A percentile compares a stretch with the other conserved stretches of the same genome.
Conservation (phyloP, 2,329 filamentous ascomycete genomes). For the Cladophialophora immunda region DNA sequence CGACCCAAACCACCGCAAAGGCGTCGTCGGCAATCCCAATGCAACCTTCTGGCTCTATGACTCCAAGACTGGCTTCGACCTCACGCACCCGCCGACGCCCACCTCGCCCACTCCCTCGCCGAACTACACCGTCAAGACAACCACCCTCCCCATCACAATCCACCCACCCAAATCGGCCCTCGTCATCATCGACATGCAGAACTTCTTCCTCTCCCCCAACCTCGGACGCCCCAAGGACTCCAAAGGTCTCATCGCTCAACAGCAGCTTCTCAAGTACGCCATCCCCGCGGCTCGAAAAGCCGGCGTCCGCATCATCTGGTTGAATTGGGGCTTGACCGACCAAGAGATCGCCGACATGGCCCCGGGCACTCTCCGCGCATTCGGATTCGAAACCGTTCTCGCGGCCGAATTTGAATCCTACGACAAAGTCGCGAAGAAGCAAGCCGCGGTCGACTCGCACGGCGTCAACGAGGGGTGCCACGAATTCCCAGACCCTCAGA, state of each 20-base stretch:
- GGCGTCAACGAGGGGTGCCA: slow-evolving; percentile 40
- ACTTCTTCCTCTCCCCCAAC: slow-evolving; percentile 59
- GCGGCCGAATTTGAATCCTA: slow-evolving; percentile 35
- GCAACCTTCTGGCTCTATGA: slow-evolving; percentile 56
- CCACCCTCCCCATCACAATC: slow-evolving; percentile 48
- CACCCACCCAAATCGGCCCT: slow-evolving; percentile 55
- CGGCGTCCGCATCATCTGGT: slow-evolving; percentile 62
- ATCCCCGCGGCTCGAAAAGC: slow-evolving; percentile 59
- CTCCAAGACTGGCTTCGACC: slow-evolving; percentile 54
- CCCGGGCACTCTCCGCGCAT: slow-evolving; percentile 58
- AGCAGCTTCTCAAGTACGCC: slow-evolving; percentile 53
- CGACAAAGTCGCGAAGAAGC: slow-evolving; percentile 26
- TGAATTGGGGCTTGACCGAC: slow-evolving; percentile 68
- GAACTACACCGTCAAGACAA: slow-evolving; percentile 40
- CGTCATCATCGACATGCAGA: slow-evolving; percentile 64
- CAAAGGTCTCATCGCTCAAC: slow-evolving; percentile 53
- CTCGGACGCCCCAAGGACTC: slow-evolving; percentile 54
- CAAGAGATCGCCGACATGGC: slow-evolving; percentile 61
- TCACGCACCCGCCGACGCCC: slow-evolving; percentile 52
- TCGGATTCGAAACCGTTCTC: slow-evolving; percentile 53
- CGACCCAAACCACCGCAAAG: slow-evolving; percentile 43
- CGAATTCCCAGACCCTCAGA: slow-evolving; percentile 27
- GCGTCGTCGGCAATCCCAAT: slow-evolving; percentile 53
- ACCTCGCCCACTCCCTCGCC: slow-evolving; percentile 35
- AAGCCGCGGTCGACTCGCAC: slow-evolving; percentile 41